Evolutionary conservation across 306 rosid species (phyloP), one percentile per base, ranked within the genome.

Genomic region (Sechiopsis laciniata): DNA sequence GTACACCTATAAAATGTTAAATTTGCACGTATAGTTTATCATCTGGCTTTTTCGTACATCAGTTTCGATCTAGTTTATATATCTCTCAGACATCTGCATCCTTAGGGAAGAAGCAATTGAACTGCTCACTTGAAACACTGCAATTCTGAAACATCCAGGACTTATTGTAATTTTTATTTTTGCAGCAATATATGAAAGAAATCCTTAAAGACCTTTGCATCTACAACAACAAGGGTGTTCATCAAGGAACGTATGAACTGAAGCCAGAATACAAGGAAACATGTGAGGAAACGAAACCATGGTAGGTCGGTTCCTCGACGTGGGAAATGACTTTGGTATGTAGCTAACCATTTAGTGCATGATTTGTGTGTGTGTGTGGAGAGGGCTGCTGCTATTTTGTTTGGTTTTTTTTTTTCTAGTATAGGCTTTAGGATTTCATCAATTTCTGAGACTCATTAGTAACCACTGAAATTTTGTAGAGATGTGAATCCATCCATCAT

Each of bases 141-240:
- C 37, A 32, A 32, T 32, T 32, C 37, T 26, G 65, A 22, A 58
- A 58, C 63, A 58, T 78, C 24, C 55, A 75, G 69, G 29, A 60
- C 64, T 16, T 74, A 53, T 14, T 68, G 50, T 32, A 37, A 21
- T 20, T 77, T 62, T 62, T 4, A 14, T 60, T 65, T 35, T 74
- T 83, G 95, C 91, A 90, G 96, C 98, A 90, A 90, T 93, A 84
- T 83, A 81, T 93, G 83, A 93, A 88, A 85, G 97, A 93, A 85
- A 80, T 90, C 72, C 91, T 93, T 4, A 93, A 88, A 83, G 91
- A 93, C 3, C 88, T 93, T 0, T 88, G 96, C 78, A 82, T 87
- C 79, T 90, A 93, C 90, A 90, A 90, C 84, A 88, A 88, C 90
- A 90, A 87, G 78, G 98, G 98, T 81, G 74, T 85, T 74, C 86